Evolutionary conservation across 306 rosid species (phyloP).

Genomic region (Vigna mungo): DNA sequence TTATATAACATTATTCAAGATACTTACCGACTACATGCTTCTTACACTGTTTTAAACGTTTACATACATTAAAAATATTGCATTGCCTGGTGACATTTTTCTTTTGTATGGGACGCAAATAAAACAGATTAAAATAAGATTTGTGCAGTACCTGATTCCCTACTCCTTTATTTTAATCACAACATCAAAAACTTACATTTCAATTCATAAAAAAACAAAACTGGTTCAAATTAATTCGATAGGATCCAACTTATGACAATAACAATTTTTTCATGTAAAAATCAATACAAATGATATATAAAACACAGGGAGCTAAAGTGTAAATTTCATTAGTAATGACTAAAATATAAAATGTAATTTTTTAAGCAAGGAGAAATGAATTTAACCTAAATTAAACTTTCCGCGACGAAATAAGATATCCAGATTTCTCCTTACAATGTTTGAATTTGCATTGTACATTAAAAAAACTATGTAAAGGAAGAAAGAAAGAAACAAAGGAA

Average conservation of each 20-base stretch:
- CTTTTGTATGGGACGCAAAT: too few relatives aligned
- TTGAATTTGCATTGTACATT: slow-evolving; percentile 44
- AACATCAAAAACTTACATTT: neutral
- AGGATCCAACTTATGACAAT: neutral
- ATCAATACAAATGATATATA: neutral
- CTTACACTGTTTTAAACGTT: too few relatives aligned
- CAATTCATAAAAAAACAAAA: neutral
- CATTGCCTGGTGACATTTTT: too few relatives aligned
- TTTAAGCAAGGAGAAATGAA: neutral
- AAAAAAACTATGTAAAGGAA: slow-evolving; percentile 1
- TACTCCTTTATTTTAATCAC: neutral
- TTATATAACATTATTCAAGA: too few relatives aligned
- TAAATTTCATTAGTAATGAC: neutral
- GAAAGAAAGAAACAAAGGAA: neutral
- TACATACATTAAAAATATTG: too few relatives aligned
- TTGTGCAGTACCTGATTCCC: too few relatives aligned
- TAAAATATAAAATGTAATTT: neutral
- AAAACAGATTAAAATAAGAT: too few relatives aligned
- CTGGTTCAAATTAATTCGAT: neutral
- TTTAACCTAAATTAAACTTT: slow-evolving; percentile 15
- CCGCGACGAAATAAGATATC: slow-evolving; percentile 26
- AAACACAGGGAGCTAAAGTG: neutral
- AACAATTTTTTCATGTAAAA: neutral
- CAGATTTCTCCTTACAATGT: slow-evolving; percentile 38
- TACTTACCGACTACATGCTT: too few relatives aligned